phyloP scores from a whole-genome alignment of 176 grass and related monocot genomes.

The Carex kokanica region DNA sequence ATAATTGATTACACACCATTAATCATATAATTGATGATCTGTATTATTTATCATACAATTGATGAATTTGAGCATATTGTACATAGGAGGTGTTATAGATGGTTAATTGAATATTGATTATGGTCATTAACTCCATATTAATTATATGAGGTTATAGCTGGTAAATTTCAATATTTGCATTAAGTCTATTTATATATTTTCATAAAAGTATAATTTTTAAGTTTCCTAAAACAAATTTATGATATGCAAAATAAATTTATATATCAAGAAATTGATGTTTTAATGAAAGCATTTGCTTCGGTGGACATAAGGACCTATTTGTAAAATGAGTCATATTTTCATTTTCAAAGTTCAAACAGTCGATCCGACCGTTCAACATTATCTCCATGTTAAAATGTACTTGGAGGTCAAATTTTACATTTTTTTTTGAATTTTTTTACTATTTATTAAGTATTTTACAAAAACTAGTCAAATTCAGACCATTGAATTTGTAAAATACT shows the following conservation, averaged over 20 bases:
- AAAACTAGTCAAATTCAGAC: too few relatives aligned
- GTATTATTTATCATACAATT: neutral
- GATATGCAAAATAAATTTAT: neutral
- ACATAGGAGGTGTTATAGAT: neutral
- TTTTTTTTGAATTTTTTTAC: too few relatives aligned
- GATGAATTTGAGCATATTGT: neutral
- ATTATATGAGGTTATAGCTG: neutral
- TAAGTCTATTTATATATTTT: neutral
- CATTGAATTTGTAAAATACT: too few relatives aligned
- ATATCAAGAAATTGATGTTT: neutral
- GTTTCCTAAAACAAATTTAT: neutral
- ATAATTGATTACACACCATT: neutral
- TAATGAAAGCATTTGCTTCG: too few relatives aligned
- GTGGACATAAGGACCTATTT: too few relatives aligned
- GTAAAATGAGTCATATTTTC: too few relatives aligned
- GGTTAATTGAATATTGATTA: neutral
- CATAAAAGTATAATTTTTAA: neutral
- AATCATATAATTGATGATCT: neutral
- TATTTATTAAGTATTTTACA: too few relatives aligned
- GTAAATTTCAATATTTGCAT: neutral
- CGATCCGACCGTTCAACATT: too few relatives aligned
- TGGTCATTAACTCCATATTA: neutral
- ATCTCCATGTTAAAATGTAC: too few relatives aligned
- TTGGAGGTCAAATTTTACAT: too few relatives aligned
- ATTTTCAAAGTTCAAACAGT: too few relatives aligned